Conservation (phyloP, 805 yeast genomes). For the Schwanniomyces occidentalis region DNA sequence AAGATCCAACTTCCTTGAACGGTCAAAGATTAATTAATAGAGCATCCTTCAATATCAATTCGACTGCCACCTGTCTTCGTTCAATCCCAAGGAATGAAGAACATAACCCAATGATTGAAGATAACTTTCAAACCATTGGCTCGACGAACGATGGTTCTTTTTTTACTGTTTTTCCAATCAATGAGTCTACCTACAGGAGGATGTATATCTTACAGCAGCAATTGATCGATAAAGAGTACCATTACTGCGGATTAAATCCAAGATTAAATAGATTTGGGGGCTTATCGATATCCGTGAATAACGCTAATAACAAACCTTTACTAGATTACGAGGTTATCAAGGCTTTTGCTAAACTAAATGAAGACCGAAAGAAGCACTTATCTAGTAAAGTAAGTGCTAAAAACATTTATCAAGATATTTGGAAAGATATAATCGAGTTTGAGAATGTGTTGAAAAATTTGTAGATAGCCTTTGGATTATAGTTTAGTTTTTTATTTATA, state of each 20-base stretch:
- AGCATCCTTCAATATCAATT: constrained; percentile 69
- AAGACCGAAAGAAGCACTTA: constrained; percentile 54
- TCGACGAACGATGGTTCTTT: constrained; percentile 79
- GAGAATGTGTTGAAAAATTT: constrained; percentile 41
- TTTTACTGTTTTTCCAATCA: constrained; percentile 68
- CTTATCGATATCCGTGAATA: constrained; percentile 32
- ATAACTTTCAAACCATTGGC: constrained; percentile 64
- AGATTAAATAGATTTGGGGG: constrained; percentile 58
- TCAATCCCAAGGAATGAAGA: constrained; percentile 42
- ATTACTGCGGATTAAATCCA: constrained; percentile 80
- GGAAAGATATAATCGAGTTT: constrained; percentile 64
- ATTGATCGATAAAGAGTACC: constrained; percentile 71
- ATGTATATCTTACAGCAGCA: constrained; percentile 87
- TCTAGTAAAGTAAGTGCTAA: constrained; percentile 58
- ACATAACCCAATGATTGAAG: constrained; percentile 18
- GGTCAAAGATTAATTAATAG: constrained; percentile 75
- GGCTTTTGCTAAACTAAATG: constrained; percentile 54
- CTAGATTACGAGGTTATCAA: constrained; percentile 62
- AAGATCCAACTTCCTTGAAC: constrained; percentile 76
- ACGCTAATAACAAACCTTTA: constrained; percentile 55
- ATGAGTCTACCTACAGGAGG: constrained; percentile 75
- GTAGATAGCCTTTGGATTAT: no score
- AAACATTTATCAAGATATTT: constrained; percentile 57
- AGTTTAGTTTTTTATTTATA: no score
- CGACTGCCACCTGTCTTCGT: constrained; percentile 55